Evolutionary conservation across 2,329 filamentous ascomycete species (phyloP), one percentile per base, ranked within the genome.

Genomic region (Didymella segeticola): DNA sequence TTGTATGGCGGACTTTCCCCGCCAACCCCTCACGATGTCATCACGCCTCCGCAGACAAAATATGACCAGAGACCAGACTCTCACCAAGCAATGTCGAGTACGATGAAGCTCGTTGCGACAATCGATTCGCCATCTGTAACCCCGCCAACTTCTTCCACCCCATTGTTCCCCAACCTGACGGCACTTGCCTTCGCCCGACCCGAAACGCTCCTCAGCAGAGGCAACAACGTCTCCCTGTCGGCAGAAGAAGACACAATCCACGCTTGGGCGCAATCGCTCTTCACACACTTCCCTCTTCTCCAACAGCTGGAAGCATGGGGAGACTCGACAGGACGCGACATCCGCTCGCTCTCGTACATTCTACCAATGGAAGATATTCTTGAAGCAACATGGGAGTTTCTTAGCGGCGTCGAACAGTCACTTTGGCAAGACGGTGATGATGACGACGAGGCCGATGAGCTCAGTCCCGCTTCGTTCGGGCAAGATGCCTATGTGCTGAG

Each of bases 231-330:
- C 25, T 66, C 64, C 25, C 56, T 63, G 4, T 48, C 60, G 10
- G 26, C 67, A 17, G 67, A 72, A 57, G 63, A 68, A 50, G 61
- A 62, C 17, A 51, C 72, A 4, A 64, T 72, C 3, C 63, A 59
- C 15, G 53, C 56, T 4, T 72, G 68, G 68, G 70, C 69, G 1
- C 60, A 63, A 23, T 48, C 65, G 4, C 46, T 73, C 1, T 55
- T 66, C 12, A 53, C 51, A 1, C 64, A 70, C 22, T 72, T 72
- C 22, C 70, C 71, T 23, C 45, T 47, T 17, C 58, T 73, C 8
- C 67, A 73, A 30, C 62, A 71, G 2, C 57, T 73, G 1, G 70
- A 74, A 51, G 69, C 70, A 1, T 74, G 71, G 71, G 63, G 69
- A 29, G 69, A 73, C 23, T 68, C 58, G 50, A 62, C 58, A 1